These are phyloP conservation scores for Debaryomyces singareniensis DNA, from an alignment of 1,139 yeast species.

Conservation along the genomic window DNA sequence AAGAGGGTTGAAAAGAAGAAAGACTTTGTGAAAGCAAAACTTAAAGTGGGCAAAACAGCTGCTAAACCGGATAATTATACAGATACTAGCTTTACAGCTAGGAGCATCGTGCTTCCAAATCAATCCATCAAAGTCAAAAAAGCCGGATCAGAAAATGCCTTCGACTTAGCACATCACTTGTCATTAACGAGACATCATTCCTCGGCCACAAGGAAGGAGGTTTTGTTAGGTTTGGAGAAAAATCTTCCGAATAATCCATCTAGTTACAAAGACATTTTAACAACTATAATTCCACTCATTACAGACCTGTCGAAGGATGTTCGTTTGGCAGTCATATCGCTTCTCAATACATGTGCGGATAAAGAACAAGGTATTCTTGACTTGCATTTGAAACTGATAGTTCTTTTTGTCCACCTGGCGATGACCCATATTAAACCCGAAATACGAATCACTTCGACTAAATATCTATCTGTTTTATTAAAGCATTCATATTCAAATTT, in stretches of 20 bases:
- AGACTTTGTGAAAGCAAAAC: conserved; percentile 74
- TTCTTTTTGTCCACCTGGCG: conserved; percentile 79
- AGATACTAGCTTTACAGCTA: conserved; percentile 80
- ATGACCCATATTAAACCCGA: conserved; percentile 88
- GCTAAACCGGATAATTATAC: conserved; percentile 71
- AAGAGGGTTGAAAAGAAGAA: conserved; percentile 65
- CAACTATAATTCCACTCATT: conserved; percentile 50
- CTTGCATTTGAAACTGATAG: conserved; percentile 59
- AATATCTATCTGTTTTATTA: conserved; percentile 51
- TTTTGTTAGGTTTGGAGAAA: conserved; percentile 44
- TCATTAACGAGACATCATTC: conserved; percentile 78
- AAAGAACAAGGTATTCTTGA: conserved; percentile 53
- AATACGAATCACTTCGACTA: conserved; percentile 65
- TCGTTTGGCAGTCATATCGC: conserved; percentile 49
- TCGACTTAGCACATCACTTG: conserved; percentile 51
- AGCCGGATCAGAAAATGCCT: conserved; percentile 18
- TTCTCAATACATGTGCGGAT: conserved; percentile 45
- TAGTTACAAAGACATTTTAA: conserved; percentile 51
- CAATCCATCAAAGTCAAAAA: conserved; percentile 35
- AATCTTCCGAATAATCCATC: conserved; percentile 46
- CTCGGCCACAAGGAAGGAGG: conserved; percentile 66
- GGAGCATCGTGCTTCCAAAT: conserved; percentile 56
- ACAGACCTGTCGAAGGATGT: conserved; percentile 63
- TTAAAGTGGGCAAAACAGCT: conserved; percentile 81
- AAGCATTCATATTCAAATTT: conserved; percentile 41